These are phyloP conservation scores for Earliella scabrosa DNA, from an alignment of 1,284 basidiomycete genomes.

Conservation along the genomic window DNA sequence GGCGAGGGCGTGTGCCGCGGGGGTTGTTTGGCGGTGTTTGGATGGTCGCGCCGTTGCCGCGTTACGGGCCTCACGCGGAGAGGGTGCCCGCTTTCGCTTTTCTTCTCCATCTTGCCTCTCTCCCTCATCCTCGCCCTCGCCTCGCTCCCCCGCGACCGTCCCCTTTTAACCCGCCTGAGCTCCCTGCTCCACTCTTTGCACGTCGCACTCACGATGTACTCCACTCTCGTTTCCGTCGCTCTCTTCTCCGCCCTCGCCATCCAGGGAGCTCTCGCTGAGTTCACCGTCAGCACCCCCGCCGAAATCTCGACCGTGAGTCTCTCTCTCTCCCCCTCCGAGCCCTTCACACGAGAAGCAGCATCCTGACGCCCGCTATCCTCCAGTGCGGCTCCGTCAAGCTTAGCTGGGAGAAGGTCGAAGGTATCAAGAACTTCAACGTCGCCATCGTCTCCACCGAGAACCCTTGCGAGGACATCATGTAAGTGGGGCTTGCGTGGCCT, in stretches of 20 bases:
- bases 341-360: background rate
- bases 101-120: conserved; percentile 22
- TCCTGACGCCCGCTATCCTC: conserved; percentile 3
- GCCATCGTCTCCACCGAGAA: conserved; percentile 55
- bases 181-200: conserved; percentile 32
- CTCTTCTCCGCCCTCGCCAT: conserved; percentile 64
- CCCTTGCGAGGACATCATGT: conserved; percentile 66
- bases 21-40: conserved; percentile 23
- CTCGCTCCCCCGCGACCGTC: conserved; percentile 17
- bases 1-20: background rate
- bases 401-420: conserved; percentile 51
- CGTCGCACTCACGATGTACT: conserved; percentile 57
- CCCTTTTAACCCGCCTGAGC: conserved; percentile 26
- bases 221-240: conserved; percentile 73
- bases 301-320: conserved; percentile 54
- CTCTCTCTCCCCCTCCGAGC: background rate
- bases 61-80: conserved; percentile 24
- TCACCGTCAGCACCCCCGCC: conserved; percentile 54
- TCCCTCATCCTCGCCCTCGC: conserved; percentile 33
- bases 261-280: conserved; percentile 54
- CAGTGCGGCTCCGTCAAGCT: conserved; percentile 61
- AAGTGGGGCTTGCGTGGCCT: conserved; percentile 28
- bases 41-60: conserved; percentile 18
- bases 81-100: conserved; percentile 20
- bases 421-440: conserved; percentile 60